Evolutionary conservation across 805 yeast species (phyloP), one percentile per base, ranked within the genome.

Genomic region (Candida berthetii): DNA sequence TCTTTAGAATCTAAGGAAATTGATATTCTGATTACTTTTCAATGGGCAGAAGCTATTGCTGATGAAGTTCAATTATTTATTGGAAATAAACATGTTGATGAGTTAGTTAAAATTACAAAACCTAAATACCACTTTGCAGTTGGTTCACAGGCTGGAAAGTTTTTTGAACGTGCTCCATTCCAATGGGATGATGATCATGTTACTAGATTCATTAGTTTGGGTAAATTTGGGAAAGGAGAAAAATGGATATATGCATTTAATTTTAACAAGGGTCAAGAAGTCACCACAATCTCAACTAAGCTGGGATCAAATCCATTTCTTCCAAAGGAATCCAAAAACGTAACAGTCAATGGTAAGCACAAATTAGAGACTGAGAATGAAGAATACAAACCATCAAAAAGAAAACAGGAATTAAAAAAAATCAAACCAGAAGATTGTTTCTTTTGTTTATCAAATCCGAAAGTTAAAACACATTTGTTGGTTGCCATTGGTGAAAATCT

Each of bases 191-290:
- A 64, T 3, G 67, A 61, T 13, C 29, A 27, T 11, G 53, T 71
- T 2, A 76, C 88, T 0, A 65, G 95, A 40, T 82, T 83, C 50
- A 71, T 86, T 14, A 79, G 88, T 54, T 56, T 86, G 37, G 84
- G 78, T 0, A 66, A 69, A 38, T 82, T 69, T 56, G 83, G 80
- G 0, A 64, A 74, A 2, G 68, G 69, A 9, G 71, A 65, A 3
- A 75, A 73, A 55, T 87, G 91, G 90, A 81, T 78, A 46, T 87
- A 86, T 62, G 96, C 95, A 0, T 85, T 85, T 47, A 69, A 68
- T 31, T 39, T 77, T 24, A 54, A 54, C 38, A 42, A 58, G 25
- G 64, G 58, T 16, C 55, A 43, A 6, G 25, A 56, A 3, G 37
- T 43, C 4, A 45, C 46, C 2, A 52, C 50, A 4, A 61, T 64